A percentile compares a stretch with the other conserved stretches of the same genome.
These are phyloP conservation scores for Calonectria montana DNA, from an alignment of 2,329 filamentous ascomycete genomes.

Conservation along the genomic window DNA sequence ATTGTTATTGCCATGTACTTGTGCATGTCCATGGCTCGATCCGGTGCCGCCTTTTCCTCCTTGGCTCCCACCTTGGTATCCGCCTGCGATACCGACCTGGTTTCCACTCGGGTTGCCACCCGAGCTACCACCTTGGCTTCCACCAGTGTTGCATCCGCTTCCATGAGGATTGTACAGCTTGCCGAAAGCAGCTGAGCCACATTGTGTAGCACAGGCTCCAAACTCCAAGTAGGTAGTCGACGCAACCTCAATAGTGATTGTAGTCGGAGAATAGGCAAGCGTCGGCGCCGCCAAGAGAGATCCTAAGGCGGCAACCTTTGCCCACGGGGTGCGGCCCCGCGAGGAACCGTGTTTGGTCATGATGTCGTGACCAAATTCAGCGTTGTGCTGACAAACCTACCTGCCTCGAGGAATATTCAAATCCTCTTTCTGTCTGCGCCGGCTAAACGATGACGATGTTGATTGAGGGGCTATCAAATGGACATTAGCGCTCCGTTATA, in stretches of 20 bases:
- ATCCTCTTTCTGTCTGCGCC: not conserved
- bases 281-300: constrained; percentile 27
- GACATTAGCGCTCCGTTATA: not conserved
- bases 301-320: constrained; percentile 19
- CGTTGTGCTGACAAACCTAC: not conserved
- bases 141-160: not conserved
- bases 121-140: not conserved
- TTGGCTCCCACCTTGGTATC: not conserved
- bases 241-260: constrained; percentile 21
- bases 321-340: constrained; percentile 23
- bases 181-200: not conserved
- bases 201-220: constrained; percentile 17
- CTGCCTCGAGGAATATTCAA: not conserved
- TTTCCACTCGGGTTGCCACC: not conserved
- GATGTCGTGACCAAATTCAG: not conserved
- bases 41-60: not conserved
- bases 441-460: not conserved
- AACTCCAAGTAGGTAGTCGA: constrained; percentile 26
- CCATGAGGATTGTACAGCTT: not conserved
- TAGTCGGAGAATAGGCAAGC: constrained; percentile 16
- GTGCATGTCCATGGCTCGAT: not conserved
- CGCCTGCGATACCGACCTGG: not conserved
- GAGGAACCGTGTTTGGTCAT: constrained; percentile 16
- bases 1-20: not conserved
- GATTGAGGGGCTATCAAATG: not conserved